Base-by-base conservation (phyloP, 2,329 filamentous ascomycete genomes). In the Seiridium cupressi region DNA sequence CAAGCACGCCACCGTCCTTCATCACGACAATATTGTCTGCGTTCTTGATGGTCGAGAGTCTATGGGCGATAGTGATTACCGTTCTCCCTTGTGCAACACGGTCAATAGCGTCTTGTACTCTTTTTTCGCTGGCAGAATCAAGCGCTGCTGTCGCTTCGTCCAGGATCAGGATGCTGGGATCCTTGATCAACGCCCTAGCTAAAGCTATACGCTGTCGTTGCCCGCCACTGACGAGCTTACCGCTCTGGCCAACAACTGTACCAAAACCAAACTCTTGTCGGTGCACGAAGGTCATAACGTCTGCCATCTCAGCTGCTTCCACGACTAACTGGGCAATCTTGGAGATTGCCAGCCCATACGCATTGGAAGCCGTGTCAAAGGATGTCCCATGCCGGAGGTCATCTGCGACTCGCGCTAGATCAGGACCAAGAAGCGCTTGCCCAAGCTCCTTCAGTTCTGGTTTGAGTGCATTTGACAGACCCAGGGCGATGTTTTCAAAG, bases 401-500 rank as follows among this genome's bases (percentile, higher is more conserved):
- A 35, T 62, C 60, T 3, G 81, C 79, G n/a, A 87, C 68, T 1
- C 78, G 69, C 32, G 77, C 67, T 51, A 86, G 73, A 7, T 77
- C 68, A 35, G 76, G 70, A 5, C 79, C 72, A 9, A 80, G 72
- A 2, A 86, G 72, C 1, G 64, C 69, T 0, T 68, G 61, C 51
- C 76, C 74, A 31, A 83, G 66, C 26, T 65, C 64, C 26, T 70
- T 61, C 57, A 81, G 76, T 18, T 74, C 72, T 2, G 74, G 69
- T 38, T 73, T 49, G 71, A 9, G 73, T 72, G 0, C 79, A 79
- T 65, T 78, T 79, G 46, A 82, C 18, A 92, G 83, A 10, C 88
- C 89, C 0, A 91, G 79, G 1, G 88, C 72, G 56, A 91, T 84
- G 65, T 92, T 92, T 62, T 92, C 89, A n/a, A 84, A 80, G 59